phyloP scores from a whole-genome alignment of 345 rosid genomes.

The Salix udensis region DNA sequence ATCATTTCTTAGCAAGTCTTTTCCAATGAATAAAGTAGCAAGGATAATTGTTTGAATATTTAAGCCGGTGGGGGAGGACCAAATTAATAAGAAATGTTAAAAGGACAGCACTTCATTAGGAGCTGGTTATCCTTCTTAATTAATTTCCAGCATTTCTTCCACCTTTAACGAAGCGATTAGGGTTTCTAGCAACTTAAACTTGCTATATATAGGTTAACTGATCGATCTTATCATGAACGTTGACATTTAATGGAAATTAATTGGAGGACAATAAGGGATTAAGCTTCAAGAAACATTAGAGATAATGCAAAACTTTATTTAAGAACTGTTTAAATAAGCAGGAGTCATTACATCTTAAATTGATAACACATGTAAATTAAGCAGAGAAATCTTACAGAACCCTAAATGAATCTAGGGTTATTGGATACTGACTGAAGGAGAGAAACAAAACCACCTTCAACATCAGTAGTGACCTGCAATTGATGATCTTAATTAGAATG shows the following conservation, averaged over 20 bases:
- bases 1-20: not conserved
- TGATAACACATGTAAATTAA: not conserved
- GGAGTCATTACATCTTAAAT: not conserved
- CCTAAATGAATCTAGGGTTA: constrained; percentile 18
- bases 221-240: not conserved
- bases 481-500: not conserved
- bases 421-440: not conserved
- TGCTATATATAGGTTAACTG: not conserved
- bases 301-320: not conserved
- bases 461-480: not conserved
- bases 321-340: not conserved
- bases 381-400: constrained; percentile 20
- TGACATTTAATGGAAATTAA: not conserved
- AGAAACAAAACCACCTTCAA: constrained; percentile 13
- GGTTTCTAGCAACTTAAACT: not conserved
- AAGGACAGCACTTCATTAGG: not conserved
- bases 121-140: not conserved
- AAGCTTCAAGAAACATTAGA: not conserved
- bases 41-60: too few relatives aligned
- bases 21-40: too few relatives aligned
- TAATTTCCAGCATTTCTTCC: not conserved
- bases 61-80: too few relatives aligned
- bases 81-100: too few relatives aligned
- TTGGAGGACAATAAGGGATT: not conserved
- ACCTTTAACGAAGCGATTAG: not conserved